Evolutionary conservation across 768 basidiomycete species (phyloP).

Genomic region (Tylopilus vinaceipallidus): DNA sequence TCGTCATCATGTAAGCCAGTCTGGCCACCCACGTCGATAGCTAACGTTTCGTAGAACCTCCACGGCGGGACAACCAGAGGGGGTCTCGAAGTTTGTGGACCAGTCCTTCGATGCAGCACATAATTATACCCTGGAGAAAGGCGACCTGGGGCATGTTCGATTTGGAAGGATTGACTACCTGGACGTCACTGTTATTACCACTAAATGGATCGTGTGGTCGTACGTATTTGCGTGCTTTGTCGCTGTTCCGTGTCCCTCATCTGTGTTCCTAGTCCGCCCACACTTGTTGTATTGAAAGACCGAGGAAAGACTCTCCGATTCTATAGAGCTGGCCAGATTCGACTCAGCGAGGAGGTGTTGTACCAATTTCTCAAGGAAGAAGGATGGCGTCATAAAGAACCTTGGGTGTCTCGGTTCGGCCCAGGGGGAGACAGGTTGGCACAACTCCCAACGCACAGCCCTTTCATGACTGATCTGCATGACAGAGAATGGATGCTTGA

Average conservation of each 20-base stretch:
- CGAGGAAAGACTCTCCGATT: conserved; percentile 81
- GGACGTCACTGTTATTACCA: conserved; percentile 78
- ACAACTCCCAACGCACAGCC: background rate
- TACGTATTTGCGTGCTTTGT: conserved; percentile 36
- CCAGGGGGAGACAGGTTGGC: conserved; percentile 76
- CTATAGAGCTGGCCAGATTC: conserved; percentile 62
- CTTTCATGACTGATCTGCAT: conserved; percentile 10
- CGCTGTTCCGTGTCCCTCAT: background rate
- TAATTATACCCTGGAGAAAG: conserved; percentile 56
- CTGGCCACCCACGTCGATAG: background rate
- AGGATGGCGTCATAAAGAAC: conserved; percentile 56
- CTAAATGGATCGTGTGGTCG: conserved; percentile 87
- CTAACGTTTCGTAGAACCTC: conserved; percentile 46
- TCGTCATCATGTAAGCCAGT: conserved; percentile 65
- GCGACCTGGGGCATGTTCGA: conserved; percentile 67
- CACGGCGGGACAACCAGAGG: conserved; percentile 57
- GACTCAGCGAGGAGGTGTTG: conserved; percentile 56
- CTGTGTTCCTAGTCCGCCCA: conserved; percentile 59
- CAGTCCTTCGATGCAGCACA: conserved; percentile 71
- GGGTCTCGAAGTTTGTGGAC: conserved; percentile 69
- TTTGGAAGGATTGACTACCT: conserved; percentile 90
- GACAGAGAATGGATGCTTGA: conserved; percentile 68
- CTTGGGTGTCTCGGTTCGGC: conserved; percentile 67
- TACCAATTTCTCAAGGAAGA: conserved; percentile 66
- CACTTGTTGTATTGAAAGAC: conserved; percentile 66